phyloP scores from a whole-genome alignment of 2,329 filamentous ascomycete species.

The Fusarium denticulatum region DNA sequence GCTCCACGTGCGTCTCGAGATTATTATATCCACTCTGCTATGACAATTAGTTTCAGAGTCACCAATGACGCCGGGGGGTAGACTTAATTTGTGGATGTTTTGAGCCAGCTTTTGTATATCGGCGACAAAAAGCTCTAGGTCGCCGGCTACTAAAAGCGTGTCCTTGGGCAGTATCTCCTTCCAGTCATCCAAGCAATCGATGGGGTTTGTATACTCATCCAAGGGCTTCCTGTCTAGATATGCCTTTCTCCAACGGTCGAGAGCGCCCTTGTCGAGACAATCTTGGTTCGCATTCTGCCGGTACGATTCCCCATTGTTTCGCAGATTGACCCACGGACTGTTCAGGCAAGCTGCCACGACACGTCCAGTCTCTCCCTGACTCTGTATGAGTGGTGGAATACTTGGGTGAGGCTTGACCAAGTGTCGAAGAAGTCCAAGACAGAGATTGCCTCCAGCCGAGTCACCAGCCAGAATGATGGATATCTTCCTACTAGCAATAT shows the following conservation, averaged over 20 bases:
- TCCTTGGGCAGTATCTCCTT: neutral
- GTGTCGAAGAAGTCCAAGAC: neutral
- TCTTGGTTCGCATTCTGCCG: neutral
- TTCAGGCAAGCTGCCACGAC: neutral
- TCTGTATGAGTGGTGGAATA: rapidly evolving
- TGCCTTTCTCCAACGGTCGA: neutral
- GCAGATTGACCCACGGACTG: neutral
- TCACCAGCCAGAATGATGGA: neutral
- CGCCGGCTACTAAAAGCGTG: neutral
- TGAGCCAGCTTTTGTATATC: neutral
- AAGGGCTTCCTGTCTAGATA: neutral
- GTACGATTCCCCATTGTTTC: neutral
- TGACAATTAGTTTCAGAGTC: neutral
- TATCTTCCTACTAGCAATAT: neutral
- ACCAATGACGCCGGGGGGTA: rapidly evolving
- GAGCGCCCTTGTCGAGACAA: neutral
- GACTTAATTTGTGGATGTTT: neutral
- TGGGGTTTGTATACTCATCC: neutral
- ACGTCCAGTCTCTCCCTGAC: rapidly evolving
- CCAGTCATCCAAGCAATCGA: neutral
- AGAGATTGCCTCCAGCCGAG: neutral
- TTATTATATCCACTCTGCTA: neutral
- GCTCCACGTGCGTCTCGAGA: rapidly evolving
- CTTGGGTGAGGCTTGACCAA: neutral
- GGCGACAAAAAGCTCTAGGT: neutral